Evolutionary conservation across 2,329 filamentous ascomycete genomes (phyloP), one percentile per base, ranked within the genome.

Genomic region (Rhytidhysteron rufulum): DNA sequence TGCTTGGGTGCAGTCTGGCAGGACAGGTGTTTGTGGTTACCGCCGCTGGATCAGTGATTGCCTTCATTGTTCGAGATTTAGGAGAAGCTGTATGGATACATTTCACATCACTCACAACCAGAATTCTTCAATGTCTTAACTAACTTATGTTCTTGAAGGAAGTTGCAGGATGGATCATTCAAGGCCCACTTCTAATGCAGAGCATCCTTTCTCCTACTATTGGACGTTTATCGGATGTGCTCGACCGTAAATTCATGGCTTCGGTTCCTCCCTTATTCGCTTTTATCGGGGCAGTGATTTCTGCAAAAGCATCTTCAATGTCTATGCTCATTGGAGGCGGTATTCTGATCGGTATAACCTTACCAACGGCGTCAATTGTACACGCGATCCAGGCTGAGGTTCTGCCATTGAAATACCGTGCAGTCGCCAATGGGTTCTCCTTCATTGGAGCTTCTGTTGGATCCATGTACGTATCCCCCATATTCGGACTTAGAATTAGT

Each of bases 51-150:
- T 74, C 71, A 0, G 72, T 75, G n/a, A 74, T 76, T 41, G 71
- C 71, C 1, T 77, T 77, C 51, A 75, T 70, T 42, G 58, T 73
- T 11, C 62, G 71, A 34, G 73, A 77, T 48, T 53, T 77, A 2
- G 73, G 72, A 15, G 67, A 71, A 73, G 73, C 19, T 77, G 74
- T 73, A 69, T 77, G 40, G 76, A 75, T 38, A 70, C 71, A 56
- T 67, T 67, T 13, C 16, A 19, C n/a, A 3, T 8, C 9, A 11
- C 19, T 9, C 9, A 15, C 31, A 27, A 27, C 7, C 25, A 20
- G 16, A 13, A 8, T 7, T 2, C 15, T 7, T 10, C 4, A 31
- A 40, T 3, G n/a, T 16, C 17, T 21, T 9, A 16, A 37, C 30
- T 37, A 38, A 37, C 31, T 21, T 31, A 17, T 49, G 1, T 45